phyloP scores from a whole-genome alignment of 75 land plant species.

The Pinus taeda region DNA sequence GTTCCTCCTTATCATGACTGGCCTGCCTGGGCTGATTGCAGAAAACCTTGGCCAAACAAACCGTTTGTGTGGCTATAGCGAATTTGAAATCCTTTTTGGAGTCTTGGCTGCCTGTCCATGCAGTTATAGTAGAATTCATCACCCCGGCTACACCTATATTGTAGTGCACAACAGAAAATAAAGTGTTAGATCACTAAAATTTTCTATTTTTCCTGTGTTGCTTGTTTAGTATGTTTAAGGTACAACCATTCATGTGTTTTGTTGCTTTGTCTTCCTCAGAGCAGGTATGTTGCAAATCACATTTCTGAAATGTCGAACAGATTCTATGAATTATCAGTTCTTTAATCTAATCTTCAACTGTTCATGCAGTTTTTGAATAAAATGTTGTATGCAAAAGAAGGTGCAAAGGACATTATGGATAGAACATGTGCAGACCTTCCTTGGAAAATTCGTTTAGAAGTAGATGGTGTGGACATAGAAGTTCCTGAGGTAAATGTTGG shows the following conservation, averaged over 20 bases:
- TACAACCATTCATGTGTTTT: neutral
- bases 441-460: conserved; percentile 76
- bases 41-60: too few species aligned
- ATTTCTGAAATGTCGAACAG: neutral
- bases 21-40: too few species aligned
- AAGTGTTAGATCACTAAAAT: neutral
- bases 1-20: too few species aligned
- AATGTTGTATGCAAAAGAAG: conserved; percentile 94
- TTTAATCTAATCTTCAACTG: neutral
- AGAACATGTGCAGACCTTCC: conserved; percentile 87
- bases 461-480: conserved; percentile 79
- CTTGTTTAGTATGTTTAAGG: neutral
- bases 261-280: neutral
- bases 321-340: neutral
- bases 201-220: neutral
- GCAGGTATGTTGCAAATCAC: neutral
- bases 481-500: conserved; percentile 79
- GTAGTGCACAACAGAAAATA: neutral
- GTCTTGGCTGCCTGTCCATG: too few species aligned
- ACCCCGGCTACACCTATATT: neutral
- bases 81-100: too few species aligned
- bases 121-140: too few species aligned
- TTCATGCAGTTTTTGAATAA: conserved; percentile 80
- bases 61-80: too few species aligned
- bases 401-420: conserved; percentile 85